phyloP scores from a whole-genome alignment of 2,329 filamentous ascomycete species.

The Hypomyces rosellus region DNA sequence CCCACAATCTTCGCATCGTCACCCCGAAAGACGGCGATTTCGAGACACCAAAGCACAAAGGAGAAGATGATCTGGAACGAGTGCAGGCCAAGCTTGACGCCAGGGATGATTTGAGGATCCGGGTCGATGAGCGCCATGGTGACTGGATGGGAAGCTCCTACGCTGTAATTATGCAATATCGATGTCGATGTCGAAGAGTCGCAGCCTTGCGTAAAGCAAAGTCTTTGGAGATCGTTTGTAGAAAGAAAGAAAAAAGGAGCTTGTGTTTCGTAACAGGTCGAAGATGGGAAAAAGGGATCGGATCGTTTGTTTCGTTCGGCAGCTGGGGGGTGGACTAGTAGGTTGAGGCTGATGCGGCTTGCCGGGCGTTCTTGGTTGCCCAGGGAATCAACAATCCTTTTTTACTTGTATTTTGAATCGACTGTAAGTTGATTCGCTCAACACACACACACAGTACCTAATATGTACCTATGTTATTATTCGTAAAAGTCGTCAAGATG shows the following conservation, averaged over 20 bases:
- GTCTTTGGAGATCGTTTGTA: too few relatives aligned
- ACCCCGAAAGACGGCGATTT: conserved; percentile 52
- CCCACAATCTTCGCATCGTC: conserved; percentile 45
- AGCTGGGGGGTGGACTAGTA: conserved; percentile 8
- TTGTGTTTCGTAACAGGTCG: too few relatives aligned
- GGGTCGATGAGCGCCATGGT: conserved; percentile 45
- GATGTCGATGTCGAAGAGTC: too few relatives aligned
- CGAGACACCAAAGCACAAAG: conserved; percentile 52
- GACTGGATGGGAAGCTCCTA: neutral
- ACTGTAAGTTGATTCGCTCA: too few relatives aligned
- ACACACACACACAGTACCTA: too few relatives aligned
- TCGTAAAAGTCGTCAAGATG: too few relatives aligned
- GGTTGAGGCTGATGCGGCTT: conserved; percentile 9
- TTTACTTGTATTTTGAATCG: neutral
- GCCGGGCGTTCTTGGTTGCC: conserved; percentile 1
- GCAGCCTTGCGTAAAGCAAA: too few relatives aligned
- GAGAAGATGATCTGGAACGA: conserved; percentile 47
- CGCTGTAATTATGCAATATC: neutral
- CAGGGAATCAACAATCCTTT: neutral
- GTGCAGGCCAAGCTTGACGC: conserved; percentile 53
- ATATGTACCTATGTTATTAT: too few relatives aligned
- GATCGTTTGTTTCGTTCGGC: conserved; percentile 9
- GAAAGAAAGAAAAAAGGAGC: too few relatives aligned
- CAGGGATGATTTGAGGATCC: conserved; percentile 48
- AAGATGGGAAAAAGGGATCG: too few relatives aligned